phyloP scores from a whole-genome alignment of 768 basidiomycete genomes.

The Royoungia palumana region DNA sequence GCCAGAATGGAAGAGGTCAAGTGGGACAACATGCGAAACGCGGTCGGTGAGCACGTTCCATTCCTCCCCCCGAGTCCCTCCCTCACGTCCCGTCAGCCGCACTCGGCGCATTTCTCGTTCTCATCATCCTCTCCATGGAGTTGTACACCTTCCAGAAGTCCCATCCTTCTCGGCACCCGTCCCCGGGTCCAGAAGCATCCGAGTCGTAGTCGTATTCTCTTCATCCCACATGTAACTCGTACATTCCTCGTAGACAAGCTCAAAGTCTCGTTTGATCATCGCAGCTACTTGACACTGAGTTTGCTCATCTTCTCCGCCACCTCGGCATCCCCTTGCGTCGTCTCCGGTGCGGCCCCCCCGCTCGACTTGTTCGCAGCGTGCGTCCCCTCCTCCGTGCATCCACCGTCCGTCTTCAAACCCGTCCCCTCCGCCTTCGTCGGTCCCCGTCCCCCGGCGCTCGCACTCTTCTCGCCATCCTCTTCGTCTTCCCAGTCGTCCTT shows the following conservation, averaged over 20 bases:
- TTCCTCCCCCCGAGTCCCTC: background rate
- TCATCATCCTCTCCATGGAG: slow-evolving; percentile 71
- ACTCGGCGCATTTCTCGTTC: slow-evolving; percentile 61
- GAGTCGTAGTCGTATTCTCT: slow-evolving; percentile 17
- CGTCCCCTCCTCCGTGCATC: slow-evolving; percentile 3
- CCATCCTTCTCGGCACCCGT: background rate
- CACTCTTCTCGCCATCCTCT: slow-evolving; percentile 43
- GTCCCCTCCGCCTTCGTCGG: slow-evolving; percentile 6
- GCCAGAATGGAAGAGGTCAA: slow-evolving; percentile 81
- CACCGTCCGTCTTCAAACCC: slow-evolving; percentile 23
- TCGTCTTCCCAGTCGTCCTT: slow-evolving; percentile 80
- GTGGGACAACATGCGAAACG: slow-evolving; percentile 86
- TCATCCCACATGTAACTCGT: background rate
- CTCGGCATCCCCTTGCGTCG: slow-evolving; percentile 19
- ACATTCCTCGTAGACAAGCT: background rate
- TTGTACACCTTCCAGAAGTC: slow-evolving; percentile 40
- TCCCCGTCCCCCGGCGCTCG: slow-evolving; percentile 15
- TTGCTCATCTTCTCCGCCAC: slow-evolving; percentile 54
- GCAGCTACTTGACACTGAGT: slow-evolving; percentile 50
- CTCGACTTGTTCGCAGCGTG: slow-evolving; percentile 26
- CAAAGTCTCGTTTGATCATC: background rate
- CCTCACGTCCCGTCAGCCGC: slow-evolving; percentile 43
- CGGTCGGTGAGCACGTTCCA: slow-evolving; percentile 55
- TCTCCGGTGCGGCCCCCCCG: slow-evolving; percentile 17
- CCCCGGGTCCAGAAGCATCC: background rate